Percentiles rank a stretch among this genome's conserved stretches.
phyloP scores from a whole-genome alignment of 441 rosid species.

The Macaranga tanarius region DNA sequence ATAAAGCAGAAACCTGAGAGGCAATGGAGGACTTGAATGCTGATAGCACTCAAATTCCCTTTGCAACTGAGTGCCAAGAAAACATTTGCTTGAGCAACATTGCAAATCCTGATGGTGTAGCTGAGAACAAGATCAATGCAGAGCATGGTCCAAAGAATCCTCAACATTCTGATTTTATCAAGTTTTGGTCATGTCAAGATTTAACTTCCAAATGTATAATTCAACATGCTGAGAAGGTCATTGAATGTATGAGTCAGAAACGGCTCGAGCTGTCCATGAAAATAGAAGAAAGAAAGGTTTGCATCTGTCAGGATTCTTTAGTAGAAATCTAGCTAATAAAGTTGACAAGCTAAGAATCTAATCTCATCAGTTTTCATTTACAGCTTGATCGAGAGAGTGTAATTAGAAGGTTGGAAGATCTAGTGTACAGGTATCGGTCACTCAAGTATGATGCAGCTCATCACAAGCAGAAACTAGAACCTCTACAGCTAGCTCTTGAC shows the following conservation, averaged over 20 bases:
- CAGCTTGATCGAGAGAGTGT: slow-evolving; percentile 4
- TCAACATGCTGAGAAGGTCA: slow-evolving; percentile 2
- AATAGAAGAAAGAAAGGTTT: neutral
- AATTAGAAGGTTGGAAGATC: neutral
- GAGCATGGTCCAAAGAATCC: neutral
- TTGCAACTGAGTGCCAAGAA: neutral
- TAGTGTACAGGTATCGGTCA: too few relatives aligned
- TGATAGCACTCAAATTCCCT: neutral
- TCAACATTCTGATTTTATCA: neutral
- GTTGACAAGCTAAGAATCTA: too few relatives aligned
- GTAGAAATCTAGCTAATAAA: neutral
- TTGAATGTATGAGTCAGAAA: neutral
- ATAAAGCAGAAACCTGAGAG: neutral
- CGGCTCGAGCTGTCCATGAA: neutral
- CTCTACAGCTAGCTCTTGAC: slow-evolving; percentile 1
- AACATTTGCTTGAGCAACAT: too few relatives aligned
- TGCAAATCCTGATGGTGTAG: neutral
- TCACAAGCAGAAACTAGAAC: neutral
- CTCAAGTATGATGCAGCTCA: neutral
- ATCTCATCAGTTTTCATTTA: neutral
- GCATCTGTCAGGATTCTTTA: neutral
- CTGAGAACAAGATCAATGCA: neutral
- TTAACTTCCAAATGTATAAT: slow-evolving; percentile 1
- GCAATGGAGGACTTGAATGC: neutral
- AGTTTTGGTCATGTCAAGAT: neutral